Base-by-base conservation (phyloP, 2,329 filamentous ascomycete genomes). In the Colletotrichum nymphaeae region DNA sequence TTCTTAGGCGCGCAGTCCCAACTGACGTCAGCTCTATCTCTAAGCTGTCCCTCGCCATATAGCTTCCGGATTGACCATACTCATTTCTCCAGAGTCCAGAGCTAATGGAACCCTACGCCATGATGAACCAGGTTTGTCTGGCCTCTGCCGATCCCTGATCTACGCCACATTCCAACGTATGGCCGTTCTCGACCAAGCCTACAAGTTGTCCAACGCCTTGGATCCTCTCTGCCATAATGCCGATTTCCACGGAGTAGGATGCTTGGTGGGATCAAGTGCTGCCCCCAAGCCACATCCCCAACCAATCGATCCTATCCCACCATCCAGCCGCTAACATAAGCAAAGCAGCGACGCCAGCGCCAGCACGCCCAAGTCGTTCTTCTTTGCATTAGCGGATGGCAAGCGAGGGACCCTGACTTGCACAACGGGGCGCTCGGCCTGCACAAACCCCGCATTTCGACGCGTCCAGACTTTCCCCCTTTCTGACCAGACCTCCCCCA, bases 401-500 rank as follows among this genome's bases (percentile, higher is more conserved):
- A 64, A 64, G 59, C 70, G 66, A 69, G 42, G 53, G 67, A 56
- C 56, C 70, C 67, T 49, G 60, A 71, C 60, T 62, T 66, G 55
- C 28, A 58, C 56, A 24, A 42, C 11, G 46, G 60, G 67, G 14
- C n/a, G 42, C 53, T 46, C 35, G 19, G 46, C 26, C 42, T 73
- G 70, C 70, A 65, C 32, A 30, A 57, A n/a, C 70, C 71, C 71
- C 71, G 71, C 71, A 65, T 66, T 73, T 65, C 22, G 67, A 59
- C 67, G 46, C 35, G 67, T 65, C 71, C 60, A 73, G 71, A 60
- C 71, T 53, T 58, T 57, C 46, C 49, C 52, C 60, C n/a, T 52
- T 68, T 9, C 46, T 32, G 37, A 22, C 30, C 69, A 53, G 14
- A 42, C 14, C 55, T 57, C 24, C 55, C 22, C 52, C 63, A 42